A percentile compares a stretch with the other conserved stretches of the same genome.
These are phyloP conservation scores for Leavenworthia alabamica DNA, from an alignment of 345 rosid genomes.

Conservation along the genomic window DNA sequence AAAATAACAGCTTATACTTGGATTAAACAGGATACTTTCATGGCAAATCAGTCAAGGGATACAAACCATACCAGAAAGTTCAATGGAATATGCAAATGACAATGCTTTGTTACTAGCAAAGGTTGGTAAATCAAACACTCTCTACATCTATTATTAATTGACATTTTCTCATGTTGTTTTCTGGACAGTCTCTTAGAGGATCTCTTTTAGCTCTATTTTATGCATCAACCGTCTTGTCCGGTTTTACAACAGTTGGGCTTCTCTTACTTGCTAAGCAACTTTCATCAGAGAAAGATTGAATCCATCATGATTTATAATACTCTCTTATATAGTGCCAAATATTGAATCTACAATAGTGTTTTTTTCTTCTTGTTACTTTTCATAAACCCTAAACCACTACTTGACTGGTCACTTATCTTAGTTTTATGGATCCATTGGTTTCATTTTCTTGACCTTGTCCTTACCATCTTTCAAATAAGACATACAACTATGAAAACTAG, in stretches of 20 bases:
- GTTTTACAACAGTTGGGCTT: constrained; percentile 53
- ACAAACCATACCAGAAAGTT: constrained; percentile 68
- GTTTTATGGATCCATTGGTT: neutral
- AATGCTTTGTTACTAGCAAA: constrained; percentile 74
- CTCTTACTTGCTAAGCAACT: constrained; percentile 58
- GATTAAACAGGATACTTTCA: constrained; percentile 58
- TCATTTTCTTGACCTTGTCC: neutral
- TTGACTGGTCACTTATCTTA: neutral
- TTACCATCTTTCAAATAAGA: neutral
- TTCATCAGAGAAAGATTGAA: constrained; percentile 50
- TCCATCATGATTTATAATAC: neutral
- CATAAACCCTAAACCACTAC: neutral
- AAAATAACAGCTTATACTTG: neutral
- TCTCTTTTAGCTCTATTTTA: constrained; percentile 59
- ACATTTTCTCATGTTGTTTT: constrained; percentile 1
- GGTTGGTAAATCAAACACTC: constrained; percentile 35
- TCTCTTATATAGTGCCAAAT: neutral
- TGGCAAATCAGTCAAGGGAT: constrained; percentile 75
- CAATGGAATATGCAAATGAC: constrained; percentile 83
- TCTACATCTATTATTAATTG: neutral
- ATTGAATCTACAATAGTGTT: neutral
- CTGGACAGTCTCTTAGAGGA: constrained; percentile 70
- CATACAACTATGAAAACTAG: too few relatives aligned
- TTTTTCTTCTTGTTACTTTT: too few relatives aligned
- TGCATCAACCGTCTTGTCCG: constrained; percentile 58